Evolutionary conservation across 805 yeast genomes (phyloP), one percentile per base, ranked within the genome.

Genomic region (Geotrichum ghanense): DNA sequence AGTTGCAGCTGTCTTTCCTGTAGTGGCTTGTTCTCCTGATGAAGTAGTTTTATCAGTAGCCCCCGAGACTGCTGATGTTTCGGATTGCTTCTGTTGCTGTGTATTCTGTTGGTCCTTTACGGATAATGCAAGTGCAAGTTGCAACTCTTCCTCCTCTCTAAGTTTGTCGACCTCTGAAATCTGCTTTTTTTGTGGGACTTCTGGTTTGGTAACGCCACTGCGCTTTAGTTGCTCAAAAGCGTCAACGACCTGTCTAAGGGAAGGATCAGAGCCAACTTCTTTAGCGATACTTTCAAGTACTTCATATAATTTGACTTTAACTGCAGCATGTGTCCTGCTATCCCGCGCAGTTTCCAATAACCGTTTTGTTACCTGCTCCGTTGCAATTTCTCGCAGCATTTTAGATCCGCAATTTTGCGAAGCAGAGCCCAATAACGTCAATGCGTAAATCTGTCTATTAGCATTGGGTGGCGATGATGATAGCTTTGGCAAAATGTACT

Each of bases 381-480:
- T 71, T 17, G 84, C 78, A 31, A 83, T 73, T 53, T 76, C 78
- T 42, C 71, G 79, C 53, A 75, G 77, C 66, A 78, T 72, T 58
- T 78, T 71, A 10, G 86, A 76, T 2, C 89, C 89, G 61, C 90
- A 82, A 60, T 83, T 83, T 58, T 82, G 87, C 2, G 87, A 85
- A 23, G 83, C 56, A 3, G 87, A 75, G 23, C 74, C 72, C 19
- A 80, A 56, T 41, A 69, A 58, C 7, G 70, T 66, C 44, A 83
- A 57, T 0, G 83, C 64, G 57, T 84, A 70, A 44, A 83, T 61
- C 37, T 80, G 74, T 2, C 79, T 78, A 59, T 83, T 83, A 19
- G 84, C 89, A 55, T 79, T 80, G 22, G 67, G 64, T 31, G 69
- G 68, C 22, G 64, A 64, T 19, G 37, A 31, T 5, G 37, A 31